phyloP scores from a whole-genome alignment of 106 monocot species.

The Phalaenopsis equestris region DNA sequence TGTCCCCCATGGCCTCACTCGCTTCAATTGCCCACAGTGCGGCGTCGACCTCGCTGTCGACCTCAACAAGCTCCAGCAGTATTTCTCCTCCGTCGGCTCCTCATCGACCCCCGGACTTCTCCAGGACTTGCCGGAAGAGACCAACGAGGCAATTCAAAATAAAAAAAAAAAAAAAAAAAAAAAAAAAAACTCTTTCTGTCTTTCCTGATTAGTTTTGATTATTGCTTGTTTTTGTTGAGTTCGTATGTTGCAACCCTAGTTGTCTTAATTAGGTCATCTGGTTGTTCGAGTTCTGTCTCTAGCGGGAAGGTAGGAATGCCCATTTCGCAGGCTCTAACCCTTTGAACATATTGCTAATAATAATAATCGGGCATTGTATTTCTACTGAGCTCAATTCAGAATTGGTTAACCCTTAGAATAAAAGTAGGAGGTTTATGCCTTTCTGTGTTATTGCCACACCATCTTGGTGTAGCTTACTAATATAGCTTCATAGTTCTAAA shows the following conservation, averaged over 20 bases:
- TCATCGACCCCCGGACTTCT: conserved; percentile 6
- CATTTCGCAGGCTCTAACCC: too few species aligned
- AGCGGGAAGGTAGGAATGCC: too few species aligned
- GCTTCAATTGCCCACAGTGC: conserved; percentile 94
- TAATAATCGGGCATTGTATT: too few species aligned
- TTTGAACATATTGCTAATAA: too few species aligned
- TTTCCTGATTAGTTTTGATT: not conserved
- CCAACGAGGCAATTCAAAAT: conserved; percentile 35
- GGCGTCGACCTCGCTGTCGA: conserved; percentile 88
- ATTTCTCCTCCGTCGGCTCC: conserved; percentile 18
- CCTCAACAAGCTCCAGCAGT: conserved; percentile 55
- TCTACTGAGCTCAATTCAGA: too few species aligned
- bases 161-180: too few species aligned
- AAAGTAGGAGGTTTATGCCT: too few species aligned
- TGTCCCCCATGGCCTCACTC: conserved; percentile 81
- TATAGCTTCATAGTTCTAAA: too few species aligned
- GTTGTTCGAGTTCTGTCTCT: not conserved
- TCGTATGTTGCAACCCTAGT: not conserved
- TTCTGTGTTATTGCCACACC: too few species aligned
- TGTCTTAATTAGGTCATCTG: not conserved
- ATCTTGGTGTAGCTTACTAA: too few species aligned
- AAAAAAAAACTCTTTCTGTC: not conserved
- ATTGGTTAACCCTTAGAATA: too few species aligned
- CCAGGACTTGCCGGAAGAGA: conserved; percentile 25
- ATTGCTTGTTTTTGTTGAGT: not conserved